phyloP scores from a whole-genome alignment of 805 yeast species.

The Schwanniomyces polymorphus region DNA sequence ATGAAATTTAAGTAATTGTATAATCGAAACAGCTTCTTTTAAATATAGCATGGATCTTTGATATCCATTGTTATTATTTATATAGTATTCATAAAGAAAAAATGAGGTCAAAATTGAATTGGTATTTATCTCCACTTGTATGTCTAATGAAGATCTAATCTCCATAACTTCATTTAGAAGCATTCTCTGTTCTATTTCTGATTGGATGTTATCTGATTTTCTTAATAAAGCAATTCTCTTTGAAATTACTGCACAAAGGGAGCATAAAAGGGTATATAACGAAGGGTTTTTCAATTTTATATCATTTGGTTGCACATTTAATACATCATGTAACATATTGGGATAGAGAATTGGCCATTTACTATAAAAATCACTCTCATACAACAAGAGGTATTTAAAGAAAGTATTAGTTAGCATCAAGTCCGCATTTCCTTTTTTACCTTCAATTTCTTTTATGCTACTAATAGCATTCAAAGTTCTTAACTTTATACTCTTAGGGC shows the following conservation, averaged over 20 bases:
- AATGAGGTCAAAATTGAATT: conserved; percentile 34
- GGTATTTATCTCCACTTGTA: conserved; percentile 21
- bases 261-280: conserved; percentile 31
- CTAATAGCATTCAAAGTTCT: conserved; percentile 22
- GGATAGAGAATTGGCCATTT: too few species aligned
- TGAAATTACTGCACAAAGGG: conserved; percentile 36
- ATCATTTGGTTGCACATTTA: too few species aligned
- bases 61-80: conserved; percentile 25
- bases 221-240: background rate
- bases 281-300: conserved; percentile 13
- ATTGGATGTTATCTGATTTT: too few species aligned
- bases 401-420: too few species aligned
- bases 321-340: too few species aligned
- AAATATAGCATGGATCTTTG: conserved; percentile 30
- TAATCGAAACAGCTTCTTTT: conserved; percentile 37
- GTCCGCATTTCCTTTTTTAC: too few species aligned
- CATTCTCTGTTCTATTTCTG: background rate
- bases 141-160: conserved; percentile 25
- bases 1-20: conserved; percentile 34
- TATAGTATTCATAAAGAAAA: conserved; percentile 34
- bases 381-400: background rate
- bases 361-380: too few species aligned
- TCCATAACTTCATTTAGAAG: conserved; percentile 27
- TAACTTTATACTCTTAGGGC: conserved; percentile 31
- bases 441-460: background rate